Evolutionary conservation across 1,284 basidiomycete genomes (phyloP).

Genomic region (Irpex rosettiformis): DNA sequence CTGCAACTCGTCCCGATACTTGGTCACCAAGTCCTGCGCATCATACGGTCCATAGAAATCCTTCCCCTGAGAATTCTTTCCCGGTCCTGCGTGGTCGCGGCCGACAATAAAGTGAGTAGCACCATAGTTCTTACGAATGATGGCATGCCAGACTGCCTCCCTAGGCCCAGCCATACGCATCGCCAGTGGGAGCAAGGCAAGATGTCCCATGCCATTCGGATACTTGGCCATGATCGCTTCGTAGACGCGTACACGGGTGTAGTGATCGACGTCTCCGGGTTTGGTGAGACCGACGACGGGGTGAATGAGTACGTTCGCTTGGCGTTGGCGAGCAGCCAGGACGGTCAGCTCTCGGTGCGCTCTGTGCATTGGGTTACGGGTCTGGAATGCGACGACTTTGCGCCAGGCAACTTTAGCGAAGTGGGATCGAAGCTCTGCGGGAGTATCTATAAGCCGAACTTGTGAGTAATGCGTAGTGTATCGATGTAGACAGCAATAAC

Average conservation of each 20-base stretch:
- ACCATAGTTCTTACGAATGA: constrained; percentile 99
- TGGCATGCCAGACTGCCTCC: constrained; percentile 98
- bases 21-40: constrained; percentile 87
- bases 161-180: constrained; percentile 99
- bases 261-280: constrained; percentile 98
- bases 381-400: constrained; percentile 98
- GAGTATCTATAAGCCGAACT: constrained; percentile 61
- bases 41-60: constrained; percentile 99
- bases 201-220: constrained; percentile 96
- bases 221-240: constrained; percentile 93
- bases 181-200: constrained; percentile 92
- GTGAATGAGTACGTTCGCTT: constrained; percentile 97
- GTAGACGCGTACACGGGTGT: constrained; percentile 92
- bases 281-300: constrained; percentile 98
- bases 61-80: constrained; percentile 92
- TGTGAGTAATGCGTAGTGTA: constrained; percentile 2
- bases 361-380: constrained; percentile 98
- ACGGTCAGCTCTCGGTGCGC: constrained; percentile 98
- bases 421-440: constrained; percentile 89
- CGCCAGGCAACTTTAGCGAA: constrained; percentile 97
- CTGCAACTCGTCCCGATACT: constrained; percentile 89
- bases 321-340: constrained; percentile 90
- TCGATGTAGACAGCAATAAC: constrained; percentile 25
- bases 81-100: constrained; percentile 93
- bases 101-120: constrained; percentile 98